Evolutionary conservation across 2,329 filamentous ascomycete genomes (phyloP), one percentile per base, ranked within the genome.

Genomic region (Didymosphaeria variabile): DNA sequence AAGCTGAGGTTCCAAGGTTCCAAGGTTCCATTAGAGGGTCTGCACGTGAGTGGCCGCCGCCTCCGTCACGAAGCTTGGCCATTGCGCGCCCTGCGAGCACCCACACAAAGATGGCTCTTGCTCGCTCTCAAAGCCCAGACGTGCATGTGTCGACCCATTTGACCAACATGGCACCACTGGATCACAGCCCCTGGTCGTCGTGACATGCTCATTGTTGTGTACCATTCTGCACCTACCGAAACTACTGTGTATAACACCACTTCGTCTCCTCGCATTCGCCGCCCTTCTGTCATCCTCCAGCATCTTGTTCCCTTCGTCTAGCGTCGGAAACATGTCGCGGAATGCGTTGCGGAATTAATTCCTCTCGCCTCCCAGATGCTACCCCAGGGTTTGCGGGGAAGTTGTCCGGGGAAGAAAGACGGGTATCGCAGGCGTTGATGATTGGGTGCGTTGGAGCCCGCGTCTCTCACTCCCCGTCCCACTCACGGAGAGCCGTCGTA

Each of bases 261-360:
- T 36, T 3, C 38, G 38, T 7, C 17, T n/a, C 5, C 5, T 34
- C 47, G n/a, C 29, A 10, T 19, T 12, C 26, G 4, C 26, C 3
- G 13, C 17, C 13, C 19, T 9, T 13, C 15, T 26, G 17, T 26
- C 29, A 2, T n/a, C 51, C 23, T 29, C 38, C 5, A 9, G n/a
- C 34, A 44, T 29, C n/a, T 21, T 23, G 42, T 45, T 23, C 10
- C 19, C 23, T 17, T 45, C 12, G n/a, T n/a, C n/a, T n/a, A 31
- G 26, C 40, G 2, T 40, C 49, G 19, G n/a, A 21, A 38, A 9
- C 32, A 6, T 17, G n/a, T 13, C 7, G n/a, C 50, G 53, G 38
- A 57, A 26, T 15, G 7, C 19, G 12, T 29, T 46, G 55, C 55
- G 55, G 55, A 57, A 57, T 57, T 57, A 57, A 57, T 57, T 57